Percentiles rank a stretch among this genome's conserved stretches.
phyloP scores from a whole-genome alignment of 1,284 basidiomycete genomes.

The Irpex sp. region DNA sequence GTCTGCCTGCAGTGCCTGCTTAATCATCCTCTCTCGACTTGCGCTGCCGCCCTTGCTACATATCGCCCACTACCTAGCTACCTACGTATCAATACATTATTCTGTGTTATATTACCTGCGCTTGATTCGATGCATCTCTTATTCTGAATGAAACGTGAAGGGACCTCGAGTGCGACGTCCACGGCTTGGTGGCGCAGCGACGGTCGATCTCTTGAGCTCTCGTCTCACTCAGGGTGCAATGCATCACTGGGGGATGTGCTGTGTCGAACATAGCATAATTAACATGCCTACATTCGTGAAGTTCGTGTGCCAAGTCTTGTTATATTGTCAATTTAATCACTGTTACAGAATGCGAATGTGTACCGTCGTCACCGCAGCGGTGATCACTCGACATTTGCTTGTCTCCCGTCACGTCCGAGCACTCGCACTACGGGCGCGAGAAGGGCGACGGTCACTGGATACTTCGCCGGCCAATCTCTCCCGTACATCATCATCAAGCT shows the following conservation, averaged over 20 bases:
- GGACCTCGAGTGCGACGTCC: neutral
- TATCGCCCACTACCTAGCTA: neutral
- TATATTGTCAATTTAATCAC: no score
- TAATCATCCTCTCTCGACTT: neutral
- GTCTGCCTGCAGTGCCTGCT: neutral
- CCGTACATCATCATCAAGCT: neutral
- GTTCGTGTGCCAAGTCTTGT: no score
- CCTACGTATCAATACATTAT: neutral
- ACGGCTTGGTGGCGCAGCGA: neutral
- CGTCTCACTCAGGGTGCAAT: neutral
- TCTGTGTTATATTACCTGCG: neutral
- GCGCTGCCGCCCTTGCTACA: neutral
- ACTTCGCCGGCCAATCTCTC: neutral
- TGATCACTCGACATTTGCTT: neutral
- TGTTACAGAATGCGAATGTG: no score
- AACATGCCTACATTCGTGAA: neutral
- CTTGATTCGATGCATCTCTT: neutral
- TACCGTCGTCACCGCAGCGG: no score
- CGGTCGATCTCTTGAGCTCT: neutral
- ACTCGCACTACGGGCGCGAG: neutral
- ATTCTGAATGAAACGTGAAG: neutral
- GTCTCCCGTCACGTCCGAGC: neutral
- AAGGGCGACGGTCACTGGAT: neutral
- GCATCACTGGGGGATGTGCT: neutral
- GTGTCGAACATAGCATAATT: neutral